Conservation (phyloP, 257 asterid species). For the Marsdenia floribunda region DNA sequence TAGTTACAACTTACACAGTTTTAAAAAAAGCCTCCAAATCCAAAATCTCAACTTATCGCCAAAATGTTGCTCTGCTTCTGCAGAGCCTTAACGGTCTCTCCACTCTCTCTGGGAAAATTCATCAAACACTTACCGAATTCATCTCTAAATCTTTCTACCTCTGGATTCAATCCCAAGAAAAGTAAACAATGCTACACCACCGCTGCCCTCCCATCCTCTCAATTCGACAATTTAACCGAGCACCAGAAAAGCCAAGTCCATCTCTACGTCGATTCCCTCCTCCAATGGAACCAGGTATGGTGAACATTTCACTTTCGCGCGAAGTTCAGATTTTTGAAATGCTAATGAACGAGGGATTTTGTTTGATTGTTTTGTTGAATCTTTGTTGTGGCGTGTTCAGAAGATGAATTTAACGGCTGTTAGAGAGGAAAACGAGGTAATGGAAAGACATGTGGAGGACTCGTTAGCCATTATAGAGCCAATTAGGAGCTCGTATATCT, state of each 20-base stretch:
- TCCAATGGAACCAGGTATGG: conserved; percentile 88
- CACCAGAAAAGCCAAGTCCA: conserved; percentile 58
- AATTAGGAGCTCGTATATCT: conserved; percentile 41
- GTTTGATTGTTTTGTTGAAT: neutral
- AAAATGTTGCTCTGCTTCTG: conserved; percentile 36
- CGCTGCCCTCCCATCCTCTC: conserved; percentile 23
- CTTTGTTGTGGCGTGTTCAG: conserved; percentile 35
- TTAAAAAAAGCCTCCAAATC: too few relatives aligned
- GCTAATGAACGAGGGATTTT: neutral
- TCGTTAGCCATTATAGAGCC: conserved; percentile 74
- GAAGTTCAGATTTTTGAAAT: neutral
- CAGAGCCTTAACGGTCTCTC: conserved; percentile 15
- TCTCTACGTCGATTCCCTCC: conserved; percentile 62
- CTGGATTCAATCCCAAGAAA: conserved; percentile 22
- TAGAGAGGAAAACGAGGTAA: conserved; percentile 66
- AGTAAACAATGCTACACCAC: conserved; percentile 4
- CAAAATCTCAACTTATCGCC: conserved; percentile 8
- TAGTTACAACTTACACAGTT: too few relatives aligned
- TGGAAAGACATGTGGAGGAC: conserved; percentile 92
- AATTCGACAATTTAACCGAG: conserved; percentile 38
- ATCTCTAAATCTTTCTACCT: conserved; percentile 14
- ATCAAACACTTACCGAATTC: conserved; percentile 52
- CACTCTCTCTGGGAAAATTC: conserved; percentile 44
- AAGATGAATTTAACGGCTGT: conserved; percentile 90
- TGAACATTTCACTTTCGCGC: neutral